Percentiles rank a stretch among this genome's conserved stretches.
Evolutionary conservation across 345 rosid species (phyloP).

Genomic region (Erodium maritimum): DNA sequence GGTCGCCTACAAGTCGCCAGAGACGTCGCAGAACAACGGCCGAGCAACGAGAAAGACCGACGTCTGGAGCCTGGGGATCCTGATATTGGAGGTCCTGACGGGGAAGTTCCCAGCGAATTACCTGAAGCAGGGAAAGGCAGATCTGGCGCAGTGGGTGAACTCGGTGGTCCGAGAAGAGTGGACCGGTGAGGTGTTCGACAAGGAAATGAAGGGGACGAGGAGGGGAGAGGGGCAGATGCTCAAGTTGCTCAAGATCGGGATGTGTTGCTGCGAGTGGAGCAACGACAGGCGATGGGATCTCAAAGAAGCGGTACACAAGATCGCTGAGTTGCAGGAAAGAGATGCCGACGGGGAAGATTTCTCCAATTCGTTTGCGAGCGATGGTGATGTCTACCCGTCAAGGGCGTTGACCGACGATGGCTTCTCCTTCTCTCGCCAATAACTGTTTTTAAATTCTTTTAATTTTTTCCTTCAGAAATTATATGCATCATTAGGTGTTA

Average conservation of each 20-base stretch:
- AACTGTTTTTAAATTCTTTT: too few relatives aligned
- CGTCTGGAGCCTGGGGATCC: constrained; percentile 89
- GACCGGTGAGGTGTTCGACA: constrained; percentile 79
- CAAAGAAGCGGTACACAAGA: constrained; percentile 43
- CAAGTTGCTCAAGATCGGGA: constrained; percentile 72
- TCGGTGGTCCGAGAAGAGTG: constrained; percentile 69
- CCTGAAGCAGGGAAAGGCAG: constrained; percentile 47
- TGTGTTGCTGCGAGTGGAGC: constrained; percentile 76
- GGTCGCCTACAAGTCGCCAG: constrained; percentile 79
- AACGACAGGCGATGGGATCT: constrained; percentile 61
- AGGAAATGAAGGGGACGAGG: constrained; percentile 54
- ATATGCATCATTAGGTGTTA: too few relatives aligned
- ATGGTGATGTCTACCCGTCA: constrained; percentile 42
- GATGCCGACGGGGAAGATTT: constrained; percentile 34
- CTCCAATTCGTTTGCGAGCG: constrained; percentile 43
- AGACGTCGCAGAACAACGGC: constrained; percentile 35
- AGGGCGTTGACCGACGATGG: constrained; percentile 46
- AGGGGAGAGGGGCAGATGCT: constrained; percentile 62
- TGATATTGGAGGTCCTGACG: constrained; percentile 59
- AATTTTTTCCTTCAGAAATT: too few relatives aligned
- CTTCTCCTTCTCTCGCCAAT: constrained; percentile 32
- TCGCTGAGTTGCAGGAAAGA: constrained; percentile 48
- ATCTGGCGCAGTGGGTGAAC: constrained; percentile 67
- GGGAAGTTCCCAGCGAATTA: constrained; percentile 79
- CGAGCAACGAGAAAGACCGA: constrained; percentile 41